Evolutionary conservation across 208 protist genomes (phyloP).

Genomic region (Acanthamoeba sp.): DNA sequence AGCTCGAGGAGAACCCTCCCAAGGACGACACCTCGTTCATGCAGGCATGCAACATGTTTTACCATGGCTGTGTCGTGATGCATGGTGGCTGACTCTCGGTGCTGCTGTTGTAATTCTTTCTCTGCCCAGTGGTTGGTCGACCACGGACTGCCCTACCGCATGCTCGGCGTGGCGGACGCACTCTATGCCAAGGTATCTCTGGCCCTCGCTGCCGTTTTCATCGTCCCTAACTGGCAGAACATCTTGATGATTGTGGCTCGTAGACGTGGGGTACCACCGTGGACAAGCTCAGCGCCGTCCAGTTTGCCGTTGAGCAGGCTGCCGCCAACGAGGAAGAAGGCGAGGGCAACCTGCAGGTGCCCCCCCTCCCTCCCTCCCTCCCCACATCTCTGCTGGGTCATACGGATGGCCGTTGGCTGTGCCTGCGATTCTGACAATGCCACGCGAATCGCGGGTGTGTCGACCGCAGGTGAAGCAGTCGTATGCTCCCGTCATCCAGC

Average conservation of each 20-base stretch:
- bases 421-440: not conserved
- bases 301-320: conserved; percentile 38
- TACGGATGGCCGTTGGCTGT: no score
- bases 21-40: conserved; percentile 43
- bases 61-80: not conserved
- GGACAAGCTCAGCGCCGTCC: conserved; percentile 50
- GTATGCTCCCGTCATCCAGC: conserved; percentile 15
- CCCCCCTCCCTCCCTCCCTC: no score
- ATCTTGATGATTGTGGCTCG: not conserved
- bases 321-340: conserved; percentile 37
- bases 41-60: not conserved
- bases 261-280: conserved; percentile 22
- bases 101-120: no score
- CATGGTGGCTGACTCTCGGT: not conserved
- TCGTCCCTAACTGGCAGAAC: no score
- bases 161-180: conserved; percentile 23
- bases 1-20: conserved; percentile 46
- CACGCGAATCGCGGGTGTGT: not conserved
- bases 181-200: conserved; percentile 42
- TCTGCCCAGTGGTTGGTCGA: conserved; percentile 57
- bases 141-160: conserved; percentile 13
- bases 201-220: not conserved
- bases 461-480: conserved; percentile 31
- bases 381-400: no score
- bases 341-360: conserved; percentile 32